Conservation (phyloP, 371 early-diverging fungal genomes). For the Cokeromyces recurvatus region DNA sequence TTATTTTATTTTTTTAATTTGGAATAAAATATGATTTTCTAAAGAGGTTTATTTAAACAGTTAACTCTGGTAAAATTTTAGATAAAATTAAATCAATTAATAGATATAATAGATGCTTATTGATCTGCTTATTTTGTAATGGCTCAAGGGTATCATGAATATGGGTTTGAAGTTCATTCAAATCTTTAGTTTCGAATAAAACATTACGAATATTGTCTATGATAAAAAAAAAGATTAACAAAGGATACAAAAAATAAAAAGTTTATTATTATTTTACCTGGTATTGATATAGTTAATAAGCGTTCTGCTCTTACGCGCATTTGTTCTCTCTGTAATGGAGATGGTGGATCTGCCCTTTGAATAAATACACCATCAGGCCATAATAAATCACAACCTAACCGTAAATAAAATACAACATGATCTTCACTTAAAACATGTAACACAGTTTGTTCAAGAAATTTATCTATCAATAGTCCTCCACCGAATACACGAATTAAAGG, state of each 20-base stretch:
- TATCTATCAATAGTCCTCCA: conserved; percentile 41
- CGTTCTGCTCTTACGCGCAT: conserved; percentile 40
- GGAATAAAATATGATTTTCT: too few species aligned
- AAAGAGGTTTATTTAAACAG: too few species aligned
- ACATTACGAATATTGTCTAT: conserved; percentile 15
- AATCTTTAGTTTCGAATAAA: conserved; percentile 34
- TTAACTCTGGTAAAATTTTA: conserved; percentile 36
- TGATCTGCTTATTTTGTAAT: conserved; percentile 43
- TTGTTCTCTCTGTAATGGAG: conserved; percentile 28
- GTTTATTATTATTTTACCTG: conserved; percentile 19
- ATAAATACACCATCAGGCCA: conserved; percentile 56
- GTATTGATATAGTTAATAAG: conserved; percentile 29
- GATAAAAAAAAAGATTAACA: too few species aligned
- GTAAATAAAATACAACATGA: conserved; percentile 48
- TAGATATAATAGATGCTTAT: conserved; percentile 40
- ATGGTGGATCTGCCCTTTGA: conserved; percentile 28
- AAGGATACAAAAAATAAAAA: too few species aligned
- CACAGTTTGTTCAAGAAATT: conserved; percentile 53
- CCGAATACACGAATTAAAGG: conserved; percentile 42
- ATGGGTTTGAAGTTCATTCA: conserved; percentile 34
- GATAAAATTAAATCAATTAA: conserved; percentile 37
- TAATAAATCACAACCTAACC: conserved; percentile 48
- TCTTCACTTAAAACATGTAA: conserved; percentile 55
- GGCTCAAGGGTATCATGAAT: conserved; percentile 36
- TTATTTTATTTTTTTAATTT: too few species aligned